Evolutionary conservation across 768 basidiomycete genomes (phyloP).

Genomic region (Omphalotus guepiniiformis): DNA sequence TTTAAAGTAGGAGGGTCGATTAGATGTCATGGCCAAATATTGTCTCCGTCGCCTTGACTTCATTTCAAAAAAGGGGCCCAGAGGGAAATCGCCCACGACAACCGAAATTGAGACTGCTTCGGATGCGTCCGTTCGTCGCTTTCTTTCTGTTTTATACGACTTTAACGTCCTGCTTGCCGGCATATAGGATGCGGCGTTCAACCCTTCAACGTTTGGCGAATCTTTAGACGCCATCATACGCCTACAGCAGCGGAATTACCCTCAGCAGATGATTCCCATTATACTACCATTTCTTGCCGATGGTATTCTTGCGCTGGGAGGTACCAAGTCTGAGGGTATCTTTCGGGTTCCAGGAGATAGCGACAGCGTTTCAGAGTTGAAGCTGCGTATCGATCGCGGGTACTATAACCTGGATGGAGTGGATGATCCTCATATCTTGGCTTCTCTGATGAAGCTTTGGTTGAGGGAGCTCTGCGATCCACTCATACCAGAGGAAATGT

Average conservation of each 20-base stretch:
- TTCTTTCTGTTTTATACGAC: neutral
- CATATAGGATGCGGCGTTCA: slow-evolving; percentile 82
- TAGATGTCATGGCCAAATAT: slow-evolving; percentile 89
- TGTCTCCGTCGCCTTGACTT: slow-evolving; percentile 73
- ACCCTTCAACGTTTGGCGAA: slow-evolving; percentile 92
- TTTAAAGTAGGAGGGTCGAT: slow-evolving; percentile 70
- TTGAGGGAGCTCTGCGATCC: slow-evolving; percentile 88
- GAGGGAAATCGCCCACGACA: slow-evolving; percentile 76
- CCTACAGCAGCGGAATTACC: slow-evolving; percentile 83
- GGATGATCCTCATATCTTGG: slow-evolving; percentile 87
- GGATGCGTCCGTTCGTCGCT: slow-evolving; percentile 55
- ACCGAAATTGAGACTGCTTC: slow-evolving; percentile 91
- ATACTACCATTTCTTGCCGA: slow-evolving; percentile 93
- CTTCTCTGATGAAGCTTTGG: slow-evolving; percentile 91
- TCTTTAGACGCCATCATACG: slow-evolving; percentile 80
- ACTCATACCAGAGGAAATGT: slow-evolving; percentile 86
- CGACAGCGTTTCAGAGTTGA: slow-evolving; percentile 84
- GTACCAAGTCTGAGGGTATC: slow-evolving; percentile 82
- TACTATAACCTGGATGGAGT: slow-evolving; percentile 88
- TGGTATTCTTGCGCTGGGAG: slow-evolving; percentile 86
- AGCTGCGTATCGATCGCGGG: slow-evolving; percentile 85
- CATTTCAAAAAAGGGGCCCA: slow-evolving; percentile 79
- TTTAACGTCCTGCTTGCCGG: neutral
- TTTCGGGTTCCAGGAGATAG: slow-evolving; percentile 91
- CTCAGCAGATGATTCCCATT: slow-evolving; percentile 81